Evolutionary conservation across 2,329 filamentous ascomycete genomes (phyloP).

Genomic region (Exophiala xenobiotica): DNA sequence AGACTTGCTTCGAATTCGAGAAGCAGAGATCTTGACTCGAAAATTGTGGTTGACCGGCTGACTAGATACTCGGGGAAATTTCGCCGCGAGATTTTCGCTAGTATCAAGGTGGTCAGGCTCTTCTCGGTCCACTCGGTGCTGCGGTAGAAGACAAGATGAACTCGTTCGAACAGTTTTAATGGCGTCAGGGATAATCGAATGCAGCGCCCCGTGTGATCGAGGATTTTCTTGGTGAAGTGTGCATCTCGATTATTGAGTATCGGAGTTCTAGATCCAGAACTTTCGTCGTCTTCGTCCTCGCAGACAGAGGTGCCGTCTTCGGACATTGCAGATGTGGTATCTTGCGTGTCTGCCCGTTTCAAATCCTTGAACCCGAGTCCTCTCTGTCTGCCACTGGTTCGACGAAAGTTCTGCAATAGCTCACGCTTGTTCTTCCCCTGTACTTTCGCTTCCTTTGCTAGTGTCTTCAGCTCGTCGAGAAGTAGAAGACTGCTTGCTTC

Average conservation of each 20-base stretch:
- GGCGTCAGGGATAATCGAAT: constrained; percentile 72
- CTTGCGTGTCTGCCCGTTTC: constrained; percentile 62
- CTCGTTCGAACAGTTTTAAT: constrained; percentile 83
- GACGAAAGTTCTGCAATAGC: constrained; percentile 70
- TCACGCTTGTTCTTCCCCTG: constrained; percentile 86
- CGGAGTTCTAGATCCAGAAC: constrained; percentile 30
- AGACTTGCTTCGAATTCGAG: constrained; percentile 89
- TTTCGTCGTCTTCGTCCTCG: constrained; percentile 40
- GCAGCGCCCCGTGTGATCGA: constrained; percentile 75
- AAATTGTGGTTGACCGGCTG: constrained; percentile 85
- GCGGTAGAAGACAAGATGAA: constrained; percentile 93
- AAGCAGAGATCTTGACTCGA: constrained; percentile 69
- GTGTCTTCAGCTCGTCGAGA: constrained; percentile 80
- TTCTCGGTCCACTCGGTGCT: constrained; percentile 98
- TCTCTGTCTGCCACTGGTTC: constrained; percentile 70
- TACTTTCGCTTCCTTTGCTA: constrained; percentile 84
- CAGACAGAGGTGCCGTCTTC: constrained; percentile 20
- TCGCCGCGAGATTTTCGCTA: constrained; percentile 81
- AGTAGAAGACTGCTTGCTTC: constrained; percentile 78
- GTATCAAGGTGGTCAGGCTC: constrained; percentile 88
- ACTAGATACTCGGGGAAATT: constrained; percentile 92
- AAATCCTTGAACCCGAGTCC: constrained; percentile 70
- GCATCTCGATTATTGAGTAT: constrained; percentile 62
- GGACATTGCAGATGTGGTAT: constrained; percentile 41
- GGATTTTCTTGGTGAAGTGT: constrained; percentile 75